Conservation (phyloP, 106 monocot genomes). For the Dactylorhiza incarnata region DNA sequence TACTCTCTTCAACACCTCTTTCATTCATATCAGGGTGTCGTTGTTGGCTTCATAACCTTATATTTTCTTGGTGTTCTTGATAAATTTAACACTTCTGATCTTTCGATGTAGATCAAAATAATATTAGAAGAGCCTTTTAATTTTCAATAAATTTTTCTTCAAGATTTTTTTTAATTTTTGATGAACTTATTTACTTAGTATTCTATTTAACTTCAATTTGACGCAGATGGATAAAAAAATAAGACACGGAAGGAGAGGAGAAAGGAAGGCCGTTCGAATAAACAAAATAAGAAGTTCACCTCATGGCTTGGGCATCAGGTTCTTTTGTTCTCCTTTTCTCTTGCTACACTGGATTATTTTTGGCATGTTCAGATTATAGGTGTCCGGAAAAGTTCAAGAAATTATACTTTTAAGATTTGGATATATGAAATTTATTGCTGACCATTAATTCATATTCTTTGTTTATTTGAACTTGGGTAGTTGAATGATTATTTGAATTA, state of each 20-base stretch:
- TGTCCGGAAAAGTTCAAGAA: no score
- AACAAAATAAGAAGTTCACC: conserved; percentile 15
- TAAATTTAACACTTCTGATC: no score
- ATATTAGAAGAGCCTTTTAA: no score
- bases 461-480: not conserved
- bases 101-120: no score
- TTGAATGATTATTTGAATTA: not conserved
- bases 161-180: no score
- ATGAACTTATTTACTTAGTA: not conserved
- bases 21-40: no score
- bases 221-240: conserved; percentile 2
- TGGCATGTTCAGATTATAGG: not conserved
- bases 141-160: no score
- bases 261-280: conserved; percentile 28
- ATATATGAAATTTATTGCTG: not conserved
- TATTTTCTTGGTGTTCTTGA: no score
- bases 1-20: no score
- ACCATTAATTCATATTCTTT: not conserved
- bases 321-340: not conserved
- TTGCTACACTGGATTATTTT: not conserved
- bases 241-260: conserved; percentile 27
- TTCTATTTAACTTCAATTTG: not conserved
- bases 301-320: conserved; percentile 34
- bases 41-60: no score
- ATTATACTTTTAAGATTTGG: not conserved